Conservation (phyloP, 148 eudicot genomes). For the Rhododendron simsii region DNA sequence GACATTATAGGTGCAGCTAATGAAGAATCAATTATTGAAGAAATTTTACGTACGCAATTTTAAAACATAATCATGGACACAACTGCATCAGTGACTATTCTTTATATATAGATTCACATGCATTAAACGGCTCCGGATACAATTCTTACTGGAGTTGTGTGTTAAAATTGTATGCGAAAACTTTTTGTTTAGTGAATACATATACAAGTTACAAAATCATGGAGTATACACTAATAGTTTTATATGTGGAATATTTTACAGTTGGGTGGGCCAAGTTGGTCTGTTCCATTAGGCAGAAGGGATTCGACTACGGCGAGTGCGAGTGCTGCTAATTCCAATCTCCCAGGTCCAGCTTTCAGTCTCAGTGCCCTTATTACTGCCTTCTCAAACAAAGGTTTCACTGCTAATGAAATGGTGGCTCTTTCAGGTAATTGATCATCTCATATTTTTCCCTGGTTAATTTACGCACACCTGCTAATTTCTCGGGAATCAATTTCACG, state of each 20-base stretch:
- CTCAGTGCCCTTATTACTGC: slow-evolving; percentile 35
- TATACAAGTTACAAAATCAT: not conserved
- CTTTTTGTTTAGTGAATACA: no score
- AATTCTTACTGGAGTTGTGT: no score
- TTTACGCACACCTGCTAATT: not conserved
- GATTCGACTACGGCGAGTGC: slow-evolving; percentile 47
- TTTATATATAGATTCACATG: not conserved
- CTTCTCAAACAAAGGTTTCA: slow-evolving; percentile 53
- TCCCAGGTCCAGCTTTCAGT: not conserved
- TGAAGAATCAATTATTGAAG: not conserved
- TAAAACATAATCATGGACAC: no score
- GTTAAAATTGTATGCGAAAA: no score
- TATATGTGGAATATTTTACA: not conserved
- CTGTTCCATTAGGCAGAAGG: slow-evolving; percentile 44
- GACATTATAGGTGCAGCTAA: not conserved
- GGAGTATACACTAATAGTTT: not conserved
- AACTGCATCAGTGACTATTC: no score
- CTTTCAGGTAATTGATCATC: not conserved
- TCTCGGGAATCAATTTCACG: not conserved
- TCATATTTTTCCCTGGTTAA: not conserved
- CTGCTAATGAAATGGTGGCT: slow-evolving; percentile 3
- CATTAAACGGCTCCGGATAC: not conserved
- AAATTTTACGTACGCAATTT: no score
- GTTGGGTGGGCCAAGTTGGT: slow-evolving; percentile 53
- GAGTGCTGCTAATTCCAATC: slow-evolving; percentile 26